Percentiles rank a stretch among this genome's conserved stretches.
Evolutionary conservation across 164 flowering plant genomes (phyloP).

Genomic region (Dillenia turbinata): DNA sequence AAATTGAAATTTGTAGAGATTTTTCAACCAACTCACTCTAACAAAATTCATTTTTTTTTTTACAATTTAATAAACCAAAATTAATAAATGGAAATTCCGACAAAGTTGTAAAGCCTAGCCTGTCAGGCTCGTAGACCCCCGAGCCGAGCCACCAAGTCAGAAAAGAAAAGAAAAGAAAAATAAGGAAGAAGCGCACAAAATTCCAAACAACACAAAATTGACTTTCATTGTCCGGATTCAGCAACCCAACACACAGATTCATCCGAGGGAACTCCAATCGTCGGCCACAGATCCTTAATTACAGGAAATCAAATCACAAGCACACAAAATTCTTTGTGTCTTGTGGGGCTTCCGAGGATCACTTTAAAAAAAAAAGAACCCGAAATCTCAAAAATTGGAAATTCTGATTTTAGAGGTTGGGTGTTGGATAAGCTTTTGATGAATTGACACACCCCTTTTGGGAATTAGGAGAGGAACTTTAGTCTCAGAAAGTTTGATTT

Average conservation of each 20-base stretch:
- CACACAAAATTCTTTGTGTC: not conserved
- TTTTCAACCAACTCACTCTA: too few species aligned
- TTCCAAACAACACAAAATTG: not conserved
- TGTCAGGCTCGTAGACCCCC: too few species aligned
- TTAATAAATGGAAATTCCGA: too few species aligned
- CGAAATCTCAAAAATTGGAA: not conserved
- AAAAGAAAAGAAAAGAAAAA: too few species aligned
- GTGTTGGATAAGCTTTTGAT: slow-evolving; percentile 23
- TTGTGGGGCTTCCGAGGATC: not conserved
- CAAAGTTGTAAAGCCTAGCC: too few species aligned
- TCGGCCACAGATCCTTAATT: not conserved
- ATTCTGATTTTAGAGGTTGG: slow-evolving; percentile 7
- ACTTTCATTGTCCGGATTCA: not conserved
- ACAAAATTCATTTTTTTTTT: too few species aligned
- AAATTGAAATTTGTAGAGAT: too few species aligned
- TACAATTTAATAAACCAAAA: too few species aligned
- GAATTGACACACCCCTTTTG: not conserved
- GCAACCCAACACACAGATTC: not conserved
- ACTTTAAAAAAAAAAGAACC: too few species aligned
- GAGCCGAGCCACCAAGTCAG: too few species aligned
- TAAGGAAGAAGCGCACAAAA: too few species aligned
- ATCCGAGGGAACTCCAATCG: not conserved
- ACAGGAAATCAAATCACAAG: not conserved
- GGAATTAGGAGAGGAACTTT: slow-evolving; percentile 4
- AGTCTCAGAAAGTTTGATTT: slow-evolving; percentile 9